phyloP scores from a whole-genome alignment of 768 basidiomycete genomes.

The Sistotremastrum suecicum region DNA sequence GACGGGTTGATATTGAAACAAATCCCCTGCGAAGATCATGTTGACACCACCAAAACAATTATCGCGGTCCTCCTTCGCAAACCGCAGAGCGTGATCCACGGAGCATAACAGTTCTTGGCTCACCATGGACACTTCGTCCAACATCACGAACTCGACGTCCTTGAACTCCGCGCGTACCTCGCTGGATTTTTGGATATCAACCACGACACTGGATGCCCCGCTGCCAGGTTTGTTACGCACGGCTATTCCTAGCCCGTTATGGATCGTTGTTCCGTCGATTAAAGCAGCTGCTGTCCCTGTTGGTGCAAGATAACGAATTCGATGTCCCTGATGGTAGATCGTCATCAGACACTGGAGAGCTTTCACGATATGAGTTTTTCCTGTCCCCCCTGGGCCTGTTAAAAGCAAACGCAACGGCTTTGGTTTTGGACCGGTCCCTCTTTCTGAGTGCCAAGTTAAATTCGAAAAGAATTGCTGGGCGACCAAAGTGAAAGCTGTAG shows the following conservation, averaged over 20 bases:
- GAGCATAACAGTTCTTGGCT: conserved; percentile 13
- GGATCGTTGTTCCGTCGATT: conserved; percentile 18
- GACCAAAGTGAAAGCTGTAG: too few species aligned
- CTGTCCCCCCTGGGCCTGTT: conserved; percentile 20
- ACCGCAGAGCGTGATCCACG: conserved; percentile 16
- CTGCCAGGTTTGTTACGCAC: conserved; percentile 6
- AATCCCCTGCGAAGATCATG: conserved; percentile 21
- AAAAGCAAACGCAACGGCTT: conserved; percentile 9
- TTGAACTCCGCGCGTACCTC: conserved; percentile 13
- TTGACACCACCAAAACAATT: conserved; percentile 18
- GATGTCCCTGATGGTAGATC: conserved; percentile 9
- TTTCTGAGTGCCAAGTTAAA: too few species aligned
- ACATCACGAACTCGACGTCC: conserved; percentile 13
- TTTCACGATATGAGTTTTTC: conserved; percentile 18
- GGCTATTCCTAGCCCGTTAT: conserved; percentile 13
- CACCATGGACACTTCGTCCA: conserved; percentile 19
- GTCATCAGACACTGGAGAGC: conserved; percentile 14
- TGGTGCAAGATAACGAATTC: conserved; percentile 15
- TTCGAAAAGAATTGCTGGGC: too few species aligned
- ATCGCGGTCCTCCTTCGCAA: conserved; percentile 13
- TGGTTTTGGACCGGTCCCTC: not conserved
- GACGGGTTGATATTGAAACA: conserved; percentile 20
- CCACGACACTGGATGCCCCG: conserved; percentile 7
- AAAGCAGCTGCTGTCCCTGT: conserved; percentile 18
- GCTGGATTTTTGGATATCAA: conserved; percentile 8